Evolutionary conservation across 2,329 filamentous ascomycete genomes (phyloP), one percentile per base, ranked within the genome.

Genomic region (Pseudogymnoascus pannorum): DNA sequence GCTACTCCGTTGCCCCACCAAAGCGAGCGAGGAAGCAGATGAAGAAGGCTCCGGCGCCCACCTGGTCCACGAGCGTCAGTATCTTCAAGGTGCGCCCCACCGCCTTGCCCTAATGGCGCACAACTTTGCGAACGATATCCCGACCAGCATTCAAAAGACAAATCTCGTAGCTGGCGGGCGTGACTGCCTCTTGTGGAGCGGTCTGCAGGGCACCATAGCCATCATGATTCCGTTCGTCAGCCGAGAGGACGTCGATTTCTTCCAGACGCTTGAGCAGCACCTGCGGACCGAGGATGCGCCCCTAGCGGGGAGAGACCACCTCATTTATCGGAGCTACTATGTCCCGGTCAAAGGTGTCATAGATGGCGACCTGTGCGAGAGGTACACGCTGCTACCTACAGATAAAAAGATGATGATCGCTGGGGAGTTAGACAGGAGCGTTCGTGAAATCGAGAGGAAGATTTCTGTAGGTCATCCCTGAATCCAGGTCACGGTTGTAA

Each of bases 381-480:
- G 92, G 67, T 99, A 91, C 75, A 85, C 91, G 62, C 77, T 94
- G 63, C 79, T 99, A 64, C 82, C 88, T 24, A 88, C 87, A 67
- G 93, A 97, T 70, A 92, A 91, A 79, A 96, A 97, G 80, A 87
- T 91, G 75, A 92, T 92, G 84, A 96, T 99, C 77, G 93, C 93
- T 2, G 92, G 84, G 58, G 93, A 97, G 75, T 75, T 97, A 67
- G 94, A 97, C 75, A 87, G 94, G 62, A 93, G 90, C 42, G 87
- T 97, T 61, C 79, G 91, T 68, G 91, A 97, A 76, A 94, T 99
- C 71, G 95, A 99, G 80, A 87, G 94, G 70, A 97, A 97, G 78
- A 93, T 99, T 71, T 92, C 89, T 66, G 80, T 83, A 74, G 73
- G 78, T 75, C 42, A 29, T 42, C 9, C 22, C 22, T 38, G 24